Evolutionary conservation across 1,284 basidiomycete genomes (phyloP).

Genomic region (Malassezia brasiliensis): DNA sequence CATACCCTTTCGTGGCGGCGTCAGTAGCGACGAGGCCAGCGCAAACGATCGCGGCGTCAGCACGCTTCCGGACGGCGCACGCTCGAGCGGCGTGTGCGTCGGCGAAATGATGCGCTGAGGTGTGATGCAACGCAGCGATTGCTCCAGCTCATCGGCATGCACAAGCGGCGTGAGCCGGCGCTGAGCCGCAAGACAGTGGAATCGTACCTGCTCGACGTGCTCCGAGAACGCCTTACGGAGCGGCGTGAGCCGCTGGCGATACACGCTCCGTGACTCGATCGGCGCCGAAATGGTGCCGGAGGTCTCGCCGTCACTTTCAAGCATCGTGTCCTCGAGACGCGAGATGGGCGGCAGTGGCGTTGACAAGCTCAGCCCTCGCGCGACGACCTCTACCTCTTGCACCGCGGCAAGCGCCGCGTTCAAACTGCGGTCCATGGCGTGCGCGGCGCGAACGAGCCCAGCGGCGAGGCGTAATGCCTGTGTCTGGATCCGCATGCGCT

Average conservation of each 20-base stretch:
- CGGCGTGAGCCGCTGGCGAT: constrained; percentile 17
- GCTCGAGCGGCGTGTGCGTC: background rate
- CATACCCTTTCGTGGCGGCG: background rate
- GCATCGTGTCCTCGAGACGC: constrained; percentile 28
- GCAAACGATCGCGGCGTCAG: background rate
- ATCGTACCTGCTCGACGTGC: constrained; percentile 22
- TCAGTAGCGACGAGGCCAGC: background rate
- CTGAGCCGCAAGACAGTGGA: constrained; percentile 14
- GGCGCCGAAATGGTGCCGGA: background rate
- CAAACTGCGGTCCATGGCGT: constrained; percentile 28
- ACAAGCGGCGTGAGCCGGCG: constrained; percentile 1
- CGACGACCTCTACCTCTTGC: constrained; percentile 44
- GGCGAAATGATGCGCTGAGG: background rate
- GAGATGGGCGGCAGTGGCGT: constrained; percentile 44
- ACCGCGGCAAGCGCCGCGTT: constrained; percentile 40
- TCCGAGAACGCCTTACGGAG: constrained; percentile 22
- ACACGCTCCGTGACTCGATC: background rate
- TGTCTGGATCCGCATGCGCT: constrained; percentile 16
- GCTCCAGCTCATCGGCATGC: constrained; percentile 26
- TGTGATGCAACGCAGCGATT: background rate
- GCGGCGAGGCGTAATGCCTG: constrained; percentile 12
- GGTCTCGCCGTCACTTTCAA: constrained; percentile 6
- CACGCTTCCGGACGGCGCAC: background rate
- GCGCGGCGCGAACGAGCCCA: constrained; percentile 25
- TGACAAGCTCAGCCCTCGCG: constrained; percentile 39